A percentile compares a stretch with the other conserved stretches of the same genome.
phyloP scores from a whole-genome alignment of 805 yeast species.

The Zygosaccharomyces bisporus region DNA sequence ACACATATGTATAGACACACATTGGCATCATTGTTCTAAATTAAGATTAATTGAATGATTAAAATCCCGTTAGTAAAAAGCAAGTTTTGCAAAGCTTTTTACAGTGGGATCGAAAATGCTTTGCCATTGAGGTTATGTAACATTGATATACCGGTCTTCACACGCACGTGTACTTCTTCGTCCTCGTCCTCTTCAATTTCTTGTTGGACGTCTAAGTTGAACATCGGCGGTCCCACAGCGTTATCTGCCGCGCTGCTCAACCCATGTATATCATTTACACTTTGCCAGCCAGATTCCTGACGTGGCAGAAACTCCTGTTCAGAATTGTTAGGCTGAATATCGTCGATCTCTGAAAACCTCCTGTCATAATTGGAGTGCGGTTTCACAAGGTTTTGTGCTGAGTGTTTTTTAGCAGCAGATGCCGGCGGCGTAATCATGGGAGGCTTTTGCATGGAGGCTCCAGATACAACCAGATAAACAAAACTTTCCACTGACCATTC shows the following conservation, averaged over 20 bases:
- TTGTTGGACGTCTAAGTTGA: conserved; percentile 7
- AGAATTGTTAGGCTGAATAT: conserved; percentile 12
- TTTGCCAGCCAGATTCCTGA: conserved; percentile 30
- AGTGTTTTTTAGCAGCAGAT: neutral
- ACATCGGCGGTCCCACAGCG: conserved; percentile 13
- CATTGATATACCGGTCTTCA: conserved; percentile 40
- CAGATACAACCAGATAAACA: conserved; percentile 40
- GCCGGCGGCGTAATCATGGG: neutral
- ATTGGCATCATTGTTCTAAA: conserved; percentile 5
- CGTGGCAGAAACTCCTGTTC: conserved; percentile 14
- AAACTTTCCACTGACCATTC: conserved; percentile 61
- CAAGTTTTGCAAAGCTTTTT: neutral
- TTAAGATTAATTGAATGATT: neutral
- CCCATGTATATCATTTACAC: conserved; percentile 34
- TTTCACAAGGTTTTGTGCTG: neutral
- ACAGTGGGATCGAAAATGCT: conserved; percentile 26
- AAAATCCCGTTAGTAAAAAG: too few species aligned
- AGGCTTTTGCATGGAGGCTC: conserved; percentile 11
- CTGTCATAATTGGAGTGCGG: conserved; percentile 1
- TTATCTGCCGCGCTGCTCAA: conserved; percentile 13
- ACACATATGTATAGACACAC: conserved; percentile 1
- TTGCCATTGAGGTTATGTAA: conserved; percentile 42
- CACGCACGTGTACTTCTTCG: conserved; percentile 41
- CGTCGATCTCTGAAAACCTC: conserved; percentile 8
- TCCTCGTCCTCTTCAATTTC: conserved; percentile 12